Conservation (phyloP, 495 filamentous ascomycete genomes). For the Penicillium canariense region DNA sequence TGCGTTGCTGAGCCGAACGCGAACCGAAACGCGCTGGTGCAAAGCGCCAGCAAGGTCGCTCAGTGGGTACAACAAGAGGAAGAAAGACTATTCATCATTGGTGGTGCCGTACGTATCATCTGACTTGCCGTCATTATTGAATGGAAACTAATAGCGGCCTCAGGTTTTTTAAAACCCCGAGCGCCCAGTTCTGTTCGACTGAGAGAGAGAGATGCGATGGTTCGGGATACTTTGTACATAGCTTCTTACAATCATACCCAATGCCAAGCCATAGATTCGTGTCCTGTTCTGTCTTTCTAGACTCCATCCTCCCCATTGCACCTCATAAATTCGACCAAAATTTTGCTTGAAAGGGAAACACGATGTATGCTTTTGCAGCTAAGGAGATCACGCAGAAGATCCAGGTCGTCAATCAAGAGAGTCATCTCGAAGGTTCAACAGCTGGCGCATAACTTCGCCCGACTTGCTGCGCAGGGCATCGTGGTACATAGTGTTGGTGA, state of each 20-base stretch:
- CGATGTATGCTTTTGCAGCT: not conserved
- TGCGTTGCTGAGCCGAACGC: conserved; percentile 81
- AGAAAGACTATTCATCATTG: conserved; percentile 91
- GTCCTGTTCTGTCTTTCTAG: not conserved
- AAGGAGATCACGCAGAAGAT: not conserved
- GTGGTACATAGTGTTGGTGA: conserved; percentile 86
- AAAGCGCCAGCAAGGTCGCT: conserved; percentile 80
- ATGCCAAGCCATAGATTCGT: not conserved
- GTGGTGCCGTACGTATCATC: conserved; percentile 66
- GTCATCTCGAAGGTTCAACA: conserved; percentile 73
- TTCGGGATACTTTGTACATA: conserved; percentile 4
- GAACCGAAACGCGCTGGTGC: conserved; percentile 73
- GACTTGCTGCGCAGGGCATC: conserved; percentile 70
- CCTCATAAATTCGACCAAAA: not conserved
- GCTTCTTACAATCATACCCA: not conserved
- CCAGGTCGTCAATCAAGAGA: conserved; percentile 58
- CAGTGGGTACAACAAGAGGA: conserved; percentile 90
- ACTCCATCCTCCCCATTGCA: not conserved
- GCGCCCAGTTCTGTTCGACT: not conserved
- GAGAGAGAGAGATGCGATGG: too few relatives aligned
- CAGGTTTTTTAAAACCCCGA: conserved; percentile 28
- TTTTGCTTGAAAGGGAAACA: not conserved
- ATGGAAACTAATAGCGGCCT: not conserved
- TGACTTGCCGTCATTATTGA: not conserved
- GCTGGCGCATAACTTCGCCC: conserved; percentile 67